Evolutionary conservation across 306 rosid genomes (phyloP).

Genomic region (Abrus precatorius): DNA sequence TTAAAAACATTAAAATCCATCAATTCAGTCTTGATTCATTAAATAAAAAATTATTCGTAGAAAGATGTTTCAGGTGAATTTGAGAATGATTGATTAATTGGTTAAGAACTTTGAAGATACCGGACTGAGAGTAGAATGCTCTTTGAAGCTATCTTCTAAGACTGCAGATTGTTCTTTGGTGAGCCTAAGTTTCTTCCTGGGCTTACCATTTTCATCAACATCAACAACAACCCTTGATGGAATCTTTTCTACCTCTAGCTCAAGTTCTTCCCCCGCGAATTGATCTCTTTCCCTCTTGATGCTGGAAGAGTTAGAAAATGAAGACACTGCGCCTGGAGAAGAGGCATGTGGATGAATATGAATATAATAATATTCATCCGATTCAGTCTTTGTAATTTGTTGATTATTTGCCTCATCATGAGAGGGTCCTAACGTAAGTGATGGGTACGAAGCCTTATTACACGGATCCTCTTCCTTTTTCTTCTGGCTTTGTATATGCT

Average conservation of each 20-base stretch:
- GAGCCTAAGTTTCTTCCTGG: conserved; percentile 90
- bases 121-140: conserved; percentile 74
- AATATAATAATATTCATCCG: conserved; percentile 25
- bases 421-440: conserved; percentile 69
- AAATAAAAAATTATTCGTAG: background rate
- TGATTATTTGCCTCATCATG: conserved; percentile 11
- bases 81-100: background rate
- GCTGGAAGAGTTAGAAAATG: conserved; percentile 73
- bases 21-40: no score
- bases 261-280: conserved; percentile 40
- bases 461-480: conserved; percentile 51
- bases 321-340: conserved; percentile 64
- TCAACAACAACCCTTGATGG: conserved; percentile 46
- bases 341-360: conserved; percentile 45
- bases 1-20: background rate
- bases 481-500: conserved; percentile 30
- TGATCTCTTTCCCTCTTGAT: conserved; percentile 81
- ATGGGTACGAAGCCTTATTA: conserved; percentile 54
- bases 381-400: conserved; percentile 31
- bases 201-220: conserved; percentile 60
- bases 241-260: conserved; percentile 43
- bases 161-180: conserved; percentile 78
- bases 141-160: conserved; percentile 70
- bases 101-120: conserved; percentile 47
- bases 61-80: background rate